phyloP scores from a whole-genome alignment of 208 protist genomes.

The Leishmania lainsoni region DNA sequence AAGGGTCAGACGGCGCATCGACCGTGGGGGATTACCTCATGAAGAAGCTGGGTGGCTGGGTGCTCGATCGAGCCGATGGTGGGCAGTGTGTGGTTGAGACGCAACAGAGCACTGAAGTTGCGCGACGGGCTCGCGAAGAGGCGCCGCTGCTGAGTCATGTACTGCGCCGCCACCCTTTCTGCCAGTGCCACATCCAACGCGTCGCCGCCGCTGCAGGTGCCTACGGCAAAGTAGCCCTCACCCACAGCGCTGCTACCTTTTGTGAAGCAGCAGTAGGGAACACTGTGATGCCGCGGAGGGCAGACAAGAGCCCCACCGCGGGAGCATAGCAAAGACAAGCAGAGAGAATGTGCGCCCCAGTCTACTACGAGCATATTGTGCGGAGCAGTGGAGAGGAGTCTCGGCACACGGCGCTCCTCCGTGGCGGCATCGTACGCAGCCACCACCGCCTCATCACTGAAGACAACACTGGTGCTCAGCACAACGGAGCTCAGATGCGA shows the following conservation, averaged over 20 bases:
- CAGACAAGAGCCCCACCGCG: constrained; percentile 61
- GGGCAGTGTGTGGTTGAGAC: constrained; percentile 28
- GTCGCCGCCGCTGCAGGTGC: constrained; percentile 56
- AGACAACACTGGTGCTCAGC: constrained; percentile 51
- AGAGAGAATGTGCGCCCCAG: constrained; percentile 81
- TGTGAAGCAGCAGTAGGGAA: constrained; percentile 45
- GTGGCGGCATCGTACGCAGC: constrained; percentile 55
- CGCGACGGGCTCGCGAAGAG: constrained; percentile 49
- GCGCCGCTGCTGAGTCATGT: constrained; percentile 69
- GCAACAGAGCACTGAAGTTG: constrained; percentile 34
- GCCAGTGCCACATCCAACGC: constrained; percentile 64
- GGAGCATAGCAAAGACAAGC: constrained; percentile 47
- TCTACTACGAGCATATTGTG: constrained; percentile 77
- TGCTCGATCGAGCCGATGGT: constrained; percentile 24
- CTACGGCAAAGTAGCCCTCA: constrained; percentile 27
- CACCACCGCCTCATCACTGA: constrained; percentile 77
- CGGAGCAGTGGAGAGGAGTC: constrained; percentile 19
- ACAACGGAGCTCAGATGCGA: constrained; percentile 68
- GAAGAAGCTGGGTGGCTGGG: constrained; percentile 34
- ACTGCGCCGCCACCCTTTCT: constrained; percentile 74
- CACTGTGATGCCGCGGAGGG: constrained; percentile 22
- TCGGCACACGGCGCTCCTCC: constrained; percentile 27
- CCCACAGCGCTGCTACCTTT: constrained; percentile 12
- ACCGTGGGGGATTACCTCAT: constrained; percentile 72
- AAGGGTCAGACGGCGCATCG: constrained; percentile 68